Conservation (phyloP, 352 stramenopile genomes). For the Phytophthora hybrid region DNA sequence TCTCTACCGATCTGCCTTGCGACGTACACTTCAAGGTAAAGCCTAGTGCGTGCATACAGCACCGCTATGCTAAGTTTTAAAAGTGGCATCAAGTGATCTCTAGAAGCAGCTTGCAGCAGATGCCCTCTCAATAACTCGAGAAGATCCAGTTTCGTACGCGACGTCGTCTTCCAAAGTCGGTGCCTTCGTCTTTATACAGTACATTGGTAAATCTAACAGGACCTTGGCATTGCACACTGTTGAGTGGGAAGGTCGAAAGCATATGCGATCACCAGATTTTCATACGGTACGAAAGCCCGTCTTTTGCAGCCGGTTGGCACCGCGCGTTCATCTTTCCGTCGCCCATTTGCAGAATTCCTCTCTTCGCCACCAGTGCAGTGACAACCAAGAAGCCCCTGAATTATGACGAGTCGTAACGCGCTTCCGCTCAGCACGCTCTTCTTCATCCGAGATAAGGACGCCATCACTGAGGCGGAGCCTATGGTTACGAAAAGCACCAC, state of each 20-base stretch:
- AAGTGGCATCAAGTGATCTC: background rate
- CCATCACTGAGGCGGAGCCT: background rate
- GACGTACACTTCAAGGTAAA: background rate
- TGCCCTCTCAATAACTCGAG: background rate
- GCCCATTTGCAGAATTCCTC: background rate
- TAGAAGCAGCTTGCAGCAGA: background rate
- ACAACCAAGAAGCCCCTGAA: background rate
- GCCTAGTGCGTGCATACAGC: no score
- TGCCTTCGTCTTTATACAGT: background rate
- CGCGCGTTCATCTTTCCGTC: background rate
- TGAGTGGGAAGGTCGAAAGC: conserved; percentile 2
- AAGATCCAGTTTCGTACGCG: conserved; percentile 3
- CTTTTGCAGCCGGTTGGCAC: conserved; percentile 1
- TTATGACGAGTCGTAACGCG: background rate
- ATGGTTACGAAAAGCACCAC: background rate
- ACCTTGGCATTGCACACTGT: background rate
- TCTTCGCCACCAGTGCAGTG: background rate
- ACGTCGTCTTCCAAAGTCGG: conserved; percentile 3
- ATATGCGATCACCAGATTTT: conserved; percentile 1
- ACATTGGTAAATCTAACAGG: background rate
- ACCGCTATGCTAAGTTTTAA: background rate
- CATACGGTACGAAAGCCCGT: background rate
- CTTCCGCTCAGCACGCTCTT: conserved; percentile 6
- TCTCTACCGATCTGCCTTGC: background rate
- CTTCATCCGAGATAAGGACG: background rate